phyloP scores from a whole-genome alignment of 2,329 filamentous ascomycete genomes.

The Cercospora beticola region DNA sequence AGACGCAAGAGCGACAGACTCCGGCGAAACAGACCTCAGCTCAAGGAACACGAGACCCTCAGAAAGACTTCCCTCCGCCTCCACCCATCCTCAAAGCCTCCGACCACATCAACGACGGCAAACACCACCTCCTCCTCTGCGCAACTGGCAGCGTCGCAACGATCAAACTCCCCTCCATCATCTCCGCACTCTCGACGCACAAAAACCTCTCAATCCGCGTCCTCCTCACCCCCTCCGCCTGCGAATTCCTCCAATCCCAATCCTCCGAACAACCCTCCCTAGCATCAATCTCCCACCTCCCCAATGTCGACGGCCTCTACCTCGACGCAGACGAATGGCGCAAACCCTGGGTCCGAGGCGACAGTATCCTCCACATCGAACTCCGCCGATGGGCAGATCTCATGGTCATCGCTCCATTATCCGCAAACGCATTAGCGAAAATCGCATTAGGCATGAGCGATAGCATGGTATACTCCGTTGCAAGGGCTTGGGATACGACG shows the following conservation, averaged over 20 bases:
- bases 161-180: conserved; percentile 65
- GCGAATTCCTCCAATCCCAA: conserved; percentile 74
- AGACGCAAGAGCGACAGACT: background rate
- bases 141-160: conserved; percentile 78
- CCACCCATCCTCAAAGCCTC: conserved; percentile 35
- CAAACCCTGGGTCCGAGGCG: conserved; percentile 72
- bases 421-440: conserved; percentile 84
- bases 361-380: conserved; percentile 87
- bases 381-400: conserved; percentile 78
- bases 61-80: background rate
- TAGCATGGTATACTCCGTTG: conserved; percentile 68
- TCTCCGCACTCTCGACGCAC: conserved; percentile 54
- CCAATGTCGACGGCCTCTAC: conserved; percentile 79
- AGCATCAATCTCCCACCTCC: conserved; percentile 56
- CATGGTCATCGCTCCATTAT: conserved; percentile 76
- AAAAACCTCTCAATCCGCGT: conserved; percentile 74
- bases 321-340: conserved; percentile 84
- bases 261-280: conserved; percentile 73
- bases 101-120: conserved; percentile 49
- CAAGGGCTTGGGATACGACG: conserved; percentile 83
- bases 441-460: conserved; percentile 76
- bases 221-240: conserved; percentile 71
- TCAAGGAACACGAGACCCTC: background rate
- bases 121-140: conserved; percentile 63
- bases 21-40: background rate